Evolutionary conservation across 108 stramenopile species (phyloP), one percentile per base, ranked within the genome.

Genomic region (Seminavis robusta): DNA sequence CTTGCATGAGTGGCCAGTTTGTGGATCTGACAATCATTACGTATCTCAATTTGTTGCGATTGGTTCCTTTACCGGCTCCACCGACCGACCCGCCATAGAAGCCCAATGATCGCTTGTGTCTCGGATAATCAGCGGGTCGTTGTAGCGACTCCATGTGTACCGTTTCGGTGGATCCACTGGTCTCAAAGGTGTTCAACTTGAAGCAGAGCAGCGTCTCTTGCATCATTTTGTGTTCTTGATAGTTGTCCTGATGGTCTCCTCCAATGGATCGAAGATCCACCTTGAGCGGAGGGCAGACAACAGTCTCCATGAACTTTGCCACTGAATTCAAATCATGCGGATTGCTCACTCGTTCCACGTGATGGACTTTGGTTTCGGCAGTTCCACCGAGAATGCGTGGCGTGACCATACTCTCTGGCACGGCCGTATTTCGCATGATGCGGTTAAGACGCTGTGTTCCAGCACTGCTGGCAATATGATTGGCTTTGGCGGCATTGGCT

Each of bases 21-120:
- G 89, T 87, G 15, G 77, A 80, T 23, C 89, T 62, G 19, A 84
- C 74, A 16, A 87, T 46, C n/a, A 86, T 53, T 9, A 87, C 73
- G 32, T 83, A 91, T 27, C 80, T 60, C 28, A 83, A 39, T 41
- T 91, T 91, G 45, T 87, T 81, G 13, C 81, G 48, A 16, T 69
- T 70, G 38, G 84, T 77, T 28, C 25, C 26, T n/a, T 23, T 80
- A 50, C 71, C 76, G 1, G 76, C 74, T 9, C 30, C 42, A 42
- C 62, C 51, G 33, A 59, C 24, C 16, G n/a, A n/a, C 38, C 63
- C 63, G 17, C 61, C 69, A 42, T 63, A 61, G 17, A 77, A 48
- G 29, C 74, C 74, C 44, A 81, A 37, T 20, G 70, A 61, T 25
- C 80, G 65, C 39, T 81, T 81, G 62, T 81, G 80, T 44, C 67